Base-by-base conservation (phyloP, 176 grass and related monocot genomes). In the Calamus simplicifolius region DNA sequence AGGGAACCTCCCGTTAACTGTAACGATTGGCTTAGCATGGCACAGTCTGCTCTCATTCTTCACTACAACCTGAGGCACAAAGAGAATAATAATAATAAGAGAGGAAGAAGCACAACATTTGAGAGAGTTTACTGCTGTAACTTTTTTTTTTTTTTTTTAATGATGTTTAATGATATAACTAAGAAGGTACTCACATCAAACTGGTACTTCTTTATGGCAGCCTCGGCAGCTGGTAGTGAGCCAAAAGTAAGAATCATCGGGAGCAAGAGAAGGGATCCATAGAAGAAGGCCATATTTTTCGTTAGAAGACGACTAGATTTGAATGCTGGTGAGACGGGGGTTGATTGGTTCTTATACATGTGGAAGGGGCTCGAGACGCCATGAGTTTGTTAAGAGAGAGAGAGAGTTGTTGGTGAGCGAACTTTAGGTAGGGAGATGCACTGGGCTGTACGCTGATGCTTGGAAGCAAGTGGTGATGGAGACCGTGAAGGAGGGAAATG, bases 1-100 rank as follows among this genome's bases (percentile, higher is more conserved):
- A 0, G 81, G 81, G 28, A 78, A 81, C 16, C 59, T 71, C 50
- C 81, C 85, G 5, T 89, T 89, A 30, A 89, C 81, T 1, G 81
- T 85, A 4, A 81, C 73, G 7, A 84, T 78, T n/a, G 55, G 57
- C 26, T 85, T 89, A 0, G 66, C 18, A 29, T 89, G 81, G 69
- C 85, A 89, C 28, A 89, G 49, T 58, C 81, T 63, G 68, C 73
- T 89, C 70, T 85, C 68, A 69, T 78, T 89, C 27, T 61, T 76
- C 81, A 57, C 63, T 23, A 78, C 81, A 67, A 89, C 65, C 81
- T 89, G 53, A 14, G 5, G 2, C 8, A 2, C 16, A 27, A 27
- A 25, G 26, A 50, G 16, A 4, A 62, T 55, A n/a, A n/a, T n/a
- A n/a, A n/a, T n/a, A n/a, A n/a, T n/a, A 58, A 5, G 13, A 27